Conservation (phyloP, 1,139 yeast genomes). For the Candida pseudoviswanathii region DNA sequence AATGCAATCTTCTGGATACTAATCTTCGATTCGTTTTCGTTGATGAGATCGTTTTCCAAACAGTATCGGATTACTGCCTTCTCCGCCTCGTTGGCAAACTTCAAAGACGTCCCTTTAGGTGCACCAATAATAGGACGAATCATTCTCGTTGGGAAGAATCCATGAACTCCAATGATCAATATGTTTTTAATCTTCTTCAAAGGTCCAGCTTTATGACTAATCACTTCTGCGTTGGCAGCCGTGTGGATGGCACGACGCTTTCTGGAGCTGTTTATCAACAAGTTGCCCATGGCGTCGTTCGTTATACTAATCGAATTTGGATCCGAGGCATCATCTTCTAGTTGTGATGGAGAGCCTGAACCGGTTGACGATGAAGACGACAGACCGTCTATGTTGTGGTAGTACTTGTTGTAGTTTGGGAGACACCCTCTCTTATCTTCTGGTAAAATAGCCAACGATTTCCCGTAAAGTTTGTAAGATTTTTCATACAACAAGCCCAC, state of each 20-base stretch:
- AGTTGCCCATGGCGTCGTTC: slow-evolving; percentile 49
- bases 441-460: slow-evolving; percentile 41
- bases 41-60: slow-evolving; percentile 49
- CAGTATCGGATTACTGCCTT: slow-evolving; percentile 76
- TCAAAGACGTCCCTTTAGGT: slow-evolving; percentile 89
- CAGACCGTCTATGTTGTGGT: slow-evolving; percentile 14
- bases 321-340: slow-evolving; percentile 33
- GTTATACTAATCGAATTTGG: slow-evolving; percentile 41
- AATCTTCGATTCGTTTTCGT: slow-evolving; percentile 42
- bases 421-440: slow-evolving; percentile 43
- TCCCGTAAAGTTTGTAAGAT: slow-evolving; percentile 45
- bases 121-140: slow-evolving; percentile 86
- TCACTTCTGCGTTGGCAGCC: slow-evolving; percentile 25
- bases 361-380: background rate
- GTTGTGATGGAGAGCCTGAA: slow-evolving; percentile 19
- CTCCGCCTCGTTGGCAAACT: slow-evolving; percentile 87
- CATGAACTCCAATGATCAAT: slow-evolving; percentile 90
- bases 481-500: slow-evolving; percentile 39
- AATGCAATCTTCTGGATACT: slow-evolving; percentile 87
- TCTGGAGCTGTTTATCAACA: slow-evolving; percentile 32
- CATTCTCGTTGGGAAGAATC: slow-evolving; percentile 88
- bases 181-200: slow-evolving; percentile 49
- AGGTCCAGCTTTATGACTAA: slow-evolving; percentile 34
- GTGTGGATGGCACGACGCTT: slow-evolving; percentile 12
- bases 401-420: slow-evolving; percentile 42